Evolutionary conservation across 2,329 filamentous ascomycete genomes (phyloP).

Genomic region (Chaetomium sp.): DNA sequence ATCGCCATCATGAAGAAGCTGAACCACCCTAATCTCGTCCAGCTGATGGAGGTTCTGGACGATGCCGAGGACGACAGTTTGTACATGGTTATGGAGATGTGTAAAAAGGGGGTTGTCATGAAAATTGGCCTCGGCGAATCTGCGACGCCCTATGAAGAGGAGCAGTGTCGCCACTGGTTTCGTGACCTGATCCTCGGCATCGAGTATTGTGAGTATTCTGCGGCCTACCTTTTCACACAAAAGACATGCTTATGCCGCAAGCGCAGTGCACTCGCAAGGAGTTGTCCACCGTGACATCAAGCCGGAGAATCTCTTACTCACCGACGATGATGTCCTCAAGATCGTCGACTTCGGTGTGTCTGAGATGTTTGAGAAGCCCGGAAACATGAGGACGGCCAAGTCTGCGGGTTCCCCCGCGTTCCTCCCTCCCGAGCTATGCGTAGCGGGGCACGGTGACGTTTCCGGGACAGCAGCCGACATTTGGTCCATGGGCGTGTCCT

Average conservation of each 20-base stretch:
- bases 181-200: conserved; percentile 92
- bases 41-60: conserved; percentile 90
- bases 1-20: conserved; percentile 99
- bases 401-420: conserved; percentile 95
- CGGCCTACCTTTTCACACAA: too few relatives aligned
- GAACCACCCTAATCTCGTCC: conserved; percentile 90
- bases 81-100: conserved; percentile 99
- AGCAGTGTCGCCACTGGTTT: conserved; percentile 88
- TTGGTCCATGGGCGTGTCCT: conserved; percentile 96
- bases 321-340: conserved; percentile 89
- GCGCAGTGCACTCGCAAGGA: conserved; percentile 82
- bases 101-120: conserved; percentile 97
- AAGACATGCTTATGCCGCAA: conserved; percentile 2
- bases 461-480: conserved; percentile 91
- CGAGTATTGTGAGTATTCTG: conserved; percentile 73
- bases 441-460: conserved; percentile 81
- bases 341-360: conserved; percentile 99
- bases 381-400: conserved; percentile 88
- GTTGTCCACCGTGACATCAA: conserved; percentile 98
- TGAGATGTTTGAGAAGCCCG: conserved; percentile 89
- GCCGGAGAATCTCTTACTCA: conserved; percentile 91
- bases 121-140: conserved; percentile 85
- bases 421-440: conserved; percentile 88
- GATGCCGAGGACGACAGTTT: conserved; percentile 94
- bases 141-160: conserved; percentile 78